These are phyloP conservation scores for Kuraishia cidri DNA, from an alignment of 805 yeast species.

Conservation along the genomic window DNA sequence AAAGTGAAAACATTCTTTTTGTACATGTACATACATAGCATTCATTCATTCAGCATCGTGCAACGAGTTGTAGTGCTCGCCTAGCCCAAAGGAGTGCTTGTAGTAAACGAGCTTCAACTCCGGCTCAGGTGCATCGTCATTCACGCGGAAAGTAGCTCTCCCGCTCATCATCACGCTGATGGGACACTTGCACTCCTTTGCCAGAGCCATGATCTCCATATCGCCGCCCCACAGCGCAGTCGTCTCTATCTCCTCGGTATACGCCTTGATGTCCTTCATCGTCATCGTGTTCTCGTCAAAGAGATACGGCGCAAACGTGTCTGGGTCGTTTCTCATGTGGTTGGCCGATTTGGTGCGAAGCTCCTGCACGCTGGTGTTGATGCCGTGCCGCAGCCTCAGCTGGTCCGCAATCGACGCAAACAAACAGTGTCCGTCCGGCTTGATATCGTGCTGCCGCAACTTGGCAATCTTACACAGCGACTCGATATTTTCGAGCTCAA, in stretches of 20 bases:
- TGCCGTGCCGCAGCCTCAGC: slow-evolving; percentile 40
- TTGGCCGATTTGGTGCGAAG: slow-evolving; percentile 59
- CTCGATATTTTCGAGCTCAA: slow-evolving; percentile 63
- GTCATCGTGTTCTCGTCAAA: slow-evolving; percentile 71
- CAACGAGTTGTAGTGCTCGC: slow-evolving; percentile 90
- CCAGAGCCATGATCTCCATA: slow-evolving; percentile 76
- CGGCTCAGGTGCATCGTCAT: slow-evolving; percentile 45
- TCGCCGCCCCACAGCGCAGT: slow-evolving; percentile 98
- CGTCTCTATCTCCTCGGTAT: slow-evolving; percentile 56
- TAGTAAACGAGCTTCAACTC: slow-evolving; percentile 71
- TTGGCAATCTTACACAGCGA: slow-evolving; percentile 38
- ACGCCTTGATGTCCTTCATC: slow-evolving; percentile 55
- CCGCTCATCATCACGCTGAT: slow-evolving; percentile 77
- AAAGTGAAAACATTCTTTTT: neutral
- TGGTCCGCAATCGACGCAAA: slow-evolving; percentile 85
- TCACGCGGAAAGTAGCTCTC: slow-evolving; percentile 53
- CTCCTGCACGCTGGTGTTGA: slow-evolving; percentile 30
- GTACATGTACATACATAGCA: neutral
- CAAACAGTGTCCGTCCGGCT: slow-evolving; percentile 92
- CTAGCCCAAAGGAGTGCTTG: slow-evolving; percentile 79
- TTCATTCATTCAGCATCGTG: no score
- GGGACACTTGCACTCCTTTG: slow-evolving; percentile 63
- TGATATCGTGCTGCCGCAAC: slow-evolving; percentile 56
- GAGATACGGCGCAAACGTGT: slow-evolving; percentile 72
- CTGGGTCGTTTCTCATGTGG: slow-evolving; percentile 54